Conservation (phyloP, 2,329 filamentous ascomycete species). For the Chalaropsis thielavioides region DNA sequence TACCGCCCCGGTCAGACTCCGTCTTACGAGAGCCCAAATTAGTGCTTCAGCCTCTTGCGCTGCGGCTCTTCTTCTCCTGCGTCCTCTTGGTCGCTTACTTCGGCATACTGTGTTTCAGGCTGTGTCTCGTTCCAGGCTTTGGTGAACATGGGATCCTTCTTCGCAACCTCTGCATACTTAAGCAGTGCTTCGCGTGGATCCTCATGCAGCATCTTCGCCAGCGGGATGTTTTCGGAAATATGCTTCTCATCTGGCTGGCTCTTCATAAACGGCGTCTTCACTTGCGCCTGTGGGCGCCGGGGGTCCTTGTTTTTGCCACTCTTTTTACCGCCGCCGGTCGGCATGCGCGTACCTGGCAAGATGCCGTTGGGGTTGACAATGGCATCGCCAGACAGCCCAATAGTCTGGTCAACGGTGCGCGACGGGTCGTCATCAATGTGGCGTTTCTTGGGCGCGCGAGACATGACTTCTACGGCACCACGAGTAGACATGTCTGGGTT, state of each 20-base stretch:
- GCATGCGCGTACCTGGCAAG: constrained; percentile 36
- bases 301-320: constrained; percentile 60
- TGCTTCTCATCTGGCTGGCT: constrained; percentile 79
- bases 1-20: too few species aligned
- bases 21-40: neutral
- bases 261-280: constrained; percentile 79
- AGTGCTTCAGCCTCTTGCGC: constrained; percentile 48
- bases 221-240: constrained; percentile 71
- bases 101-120: constrained; percentile 80
- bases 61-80: constrained; percentile 40
- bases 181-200: constrained; percentile 86
- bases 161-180: constrained; percentile 85
- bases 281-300: constrained; percentile 68
- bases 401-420: constrained; percentile 68
- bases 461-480: constrained; percentile 81
- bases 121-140: constrained; percentile 87
- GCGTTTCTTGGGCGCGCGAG: constrained; percentile 80
- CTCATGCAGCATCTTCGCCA: constrained; percentile 70
- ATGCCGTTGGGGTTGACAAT: constrained; percentile 56
- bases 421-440: constrained; percentile 89
- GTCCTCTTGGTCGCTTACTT: constrained; percentile 74
- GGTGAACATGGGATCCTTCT: constrained; percentile 89
- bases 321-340: constrained; percentile 41
- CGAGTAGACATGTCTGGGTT: constrained; percentile 67
- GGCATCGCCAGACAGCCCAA: constrained; percentile 69